Evolutionary conservation across 2,329 filamentous ascomycete genomes (phyloP).

Genomic region (Alternaria sp.): DNA sequence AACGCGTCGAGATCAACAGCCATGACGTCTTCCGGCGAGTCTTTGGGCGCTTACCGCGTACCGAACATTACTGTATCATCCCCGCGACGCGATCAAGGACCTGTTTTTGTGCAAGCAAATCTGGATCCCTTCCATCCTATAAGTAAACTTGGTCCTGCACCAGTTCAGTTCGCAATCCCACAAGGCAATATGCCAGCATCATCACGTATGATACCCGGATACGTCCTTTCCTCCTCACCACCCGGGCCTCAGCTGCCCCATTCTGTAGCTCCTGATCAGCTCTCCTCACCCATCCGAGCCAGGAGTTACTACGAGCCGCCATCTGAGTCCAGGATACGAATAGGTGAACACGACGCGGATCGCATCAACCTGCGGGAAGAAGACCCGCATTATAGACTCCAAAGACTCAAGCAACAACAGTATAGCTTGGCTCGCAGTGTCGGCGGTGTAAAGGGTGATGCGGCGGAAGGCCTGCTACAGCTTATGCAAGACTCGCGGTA

Average conservation of each 20-base stretch:
- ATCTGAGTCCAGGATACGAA: constrained; percentile 21
- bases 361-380: constrained; percentile 24
- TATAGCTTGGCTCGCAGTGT: constrained; percentile 48
- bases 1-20: constrained; percentile 31
- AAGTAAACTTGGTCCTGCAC: constrained; percentile 47
- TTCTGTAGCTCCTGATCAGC: constrained; percentile 29
- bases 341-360: constrained; percentile 24
- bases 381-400: constrained; percentile 31
- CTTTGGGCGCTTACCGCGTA: constrained; percentile 21
- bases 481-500: constrained; percentile 49
- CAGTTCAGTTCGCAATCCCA: constrained; percentile 47
- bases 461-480: constrained; percentile 63
- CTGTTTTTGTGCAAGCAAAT: constrained; percentile 40
- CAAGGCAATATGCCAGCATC: constrained; percentile 43
- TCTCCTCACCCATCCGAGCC: constrained; percentile 29
- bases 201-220: constrained; percentile 46
- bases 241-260: constrained; percentile 22
- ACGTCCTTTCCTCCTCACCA: constrained; percentile 43
- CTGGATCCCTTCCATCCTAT: constrained; percentile 44
- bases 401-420: constrained; percentile 38
- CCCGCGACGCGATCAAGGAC: constrained; percentile 28
- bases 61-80: constrained; percentile 45
- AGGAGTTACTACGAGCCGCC: constrained; percentile 23
- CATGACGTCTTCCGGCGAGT: constrained; percentile 27
- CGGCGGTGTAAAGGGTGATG: constrained; percentile 59